Percentiles rank a stretch among this genome's conserved stretches.
Evolutionary conservation across 805 yeast genomes (phyloP).

Genomic region (Tetrapisispora nanseiensis): DNA sequence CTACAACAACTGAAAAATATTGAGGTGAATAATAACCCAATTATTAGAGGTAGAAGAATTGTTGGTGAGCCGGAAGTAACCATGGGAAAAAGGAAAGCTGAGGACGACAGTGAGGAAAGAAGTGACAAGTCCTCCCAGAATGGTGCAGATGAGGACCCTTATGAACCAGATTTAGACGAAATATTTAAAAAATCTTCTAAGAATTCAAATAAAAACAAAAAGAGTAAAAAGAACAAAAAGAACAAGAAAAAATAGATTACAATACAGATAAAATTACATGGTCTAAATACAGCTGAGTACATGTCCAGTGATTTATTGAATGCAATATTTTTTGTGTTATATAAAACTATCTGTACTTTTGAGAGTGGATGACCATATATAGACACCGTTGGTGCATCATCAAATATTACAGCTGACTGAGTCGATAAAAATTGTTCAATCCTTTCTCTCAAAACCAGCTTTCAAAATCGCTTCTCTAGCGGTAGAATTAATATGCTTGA

Average conservation of each 20-base stretch:
- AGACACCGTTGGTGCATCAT: too few relatives aligned
- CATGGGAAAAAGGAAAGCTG: not conserved
- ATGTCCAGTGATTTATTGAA: too few relatives aligned
- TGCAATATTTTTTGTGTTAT: too few relatives aligned
- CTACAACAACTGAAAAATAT: not conserved
- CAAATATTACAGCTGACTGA: too few relatives aligned
- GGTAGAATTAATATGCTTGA: slow-evolving; percentile 83
- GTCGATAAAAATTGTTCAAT: too few relatives aligned
- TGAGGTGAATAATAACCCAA: not conserved
- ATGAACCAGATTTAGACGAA: slow-evolving; percentile 3
- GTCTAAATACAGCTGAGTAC: too few relatives aligned
- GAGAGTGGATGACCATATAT: too few relatives aligned
- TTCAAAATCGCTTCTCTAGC: slow-evolving; percentile 74
- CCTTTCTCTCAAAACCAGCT: slow-evolving; percentile 39
- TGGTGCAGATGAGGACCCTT: slow-evolving; percentile 1
- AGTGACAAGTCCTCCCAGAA: not conserved
- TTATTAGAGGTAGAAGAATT: slow-evolving; percentile 5
- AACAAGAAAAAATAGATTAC: not conserved
- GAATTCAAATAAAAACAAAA: not conserved
- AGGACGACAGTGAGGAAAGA: not conserved
- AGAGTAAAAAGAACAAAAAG: slow-evolving; percentile 1
- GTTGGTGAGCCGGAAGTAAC: slow-evolving; percentile 1
- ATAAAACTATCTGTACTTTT: too few relatives aligned
- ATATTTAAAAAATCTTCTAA: not conserved
- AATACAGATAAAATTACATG: too few relatives aligned